Evolutionary conservation across 208 protist species (phyloP), one percentile per base, ranked within the genome.

Genomic region (Naegleria lovaniensis): DNA sequence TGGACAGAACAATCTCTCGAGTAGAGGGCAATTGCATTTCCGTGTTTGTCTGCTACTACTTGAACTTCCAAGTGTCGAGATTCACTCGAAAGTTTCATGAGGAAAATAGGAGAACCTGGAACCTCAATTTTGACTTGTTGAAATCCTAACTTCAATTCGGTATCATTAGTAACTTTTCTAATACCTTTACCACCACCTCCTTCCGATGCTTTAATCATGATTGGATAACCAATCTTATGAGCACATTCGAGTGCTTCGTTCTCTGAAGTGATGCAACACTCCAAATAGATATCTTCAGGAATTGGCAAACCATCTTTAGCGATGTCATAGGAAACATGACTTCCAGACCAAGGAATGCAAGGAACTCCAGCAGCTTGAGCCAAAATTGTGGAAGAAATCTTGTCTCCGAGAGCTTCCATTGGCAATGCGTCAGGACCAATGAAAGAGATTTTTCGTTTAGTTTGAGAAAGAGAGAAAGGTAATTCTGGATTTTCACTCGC

Each of bases 151-250:
- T 85, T 41, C 9, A 92, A 83, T 29, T 98, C 96, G 29, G 95
- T 96, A 67, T 93, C 91, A 43, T 90, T 92, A 11, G 92, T 92
- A 75, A 97, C 98, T 90, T 96, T 97, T 79, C 98, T 95, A 88
- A 99, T 99, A 90, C 98, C 98, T 94, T 99, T 99, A 40, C 98
- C 98, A 90, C 98, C 98, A 76, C 98, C 98, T 43, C 98, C 98
- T 93, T 99, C 98, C n/a, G 97, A 98, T 0, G 98, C 98, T 94
- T 99, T 99, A 92, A 99, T 98, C 98, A 99, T 99, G 40, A 98
- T 95, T 36, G 98, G 98, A 92, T 97, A 99, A 55, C 98, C 98
- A 91, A 99, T 96, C n/a, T 94, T 91, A 15, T 92, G 51, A 58
- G 96, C 97, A 38, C 95, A 94, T 85, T 95, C 93, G 38, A 96